These are phyloP conservation scores for Phlyctochytrium bullatum DNA, from an alignment of 192 early-diverging fungal species.

Conservation along the genomic window DNA sequence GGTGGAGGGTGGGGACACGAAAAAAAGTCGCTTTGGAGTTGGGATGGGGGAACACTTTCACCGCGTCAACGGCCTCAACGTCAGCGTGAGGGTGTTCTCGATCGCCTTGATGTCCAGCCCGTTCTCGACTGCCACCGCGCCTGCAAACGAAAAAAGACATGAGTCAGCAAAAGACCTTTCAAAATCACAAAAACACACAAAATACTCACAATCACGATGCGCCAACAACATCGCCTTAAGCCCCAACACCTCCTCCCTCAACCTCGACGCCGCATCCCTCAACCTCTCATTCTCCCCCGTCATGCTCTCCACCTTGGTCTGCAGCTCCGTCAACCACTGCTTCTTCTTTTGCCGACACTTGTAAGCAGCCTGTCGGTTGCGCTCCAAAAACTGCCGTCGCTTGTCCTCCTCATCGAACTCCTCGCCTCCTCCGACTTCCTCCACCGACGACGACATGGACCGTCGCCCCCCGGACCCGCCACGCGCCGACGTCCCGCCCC, in stretches of 20 bases:
- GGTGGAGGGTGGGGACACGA: too few species aligned
- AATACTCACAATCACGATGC: slow-evolving; percentile 66
- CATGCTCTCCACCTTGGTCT: slow-evolving; percentile 61
- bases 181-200: slow-evolving; percentile 9
- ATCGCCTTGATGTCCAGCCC: slow-evolving; percentile 2
- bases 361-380: slow-evolving; percentile 86
- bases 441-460: too few species aligned
- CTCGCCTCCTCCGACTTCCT: too few species aligned
- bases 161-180: neutral
- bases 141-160: neutral
- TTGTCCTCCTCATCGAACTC: slow-evolving; percentile 59
- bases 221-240: slow-evolving; percentile 73
- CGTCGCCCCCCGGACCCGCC: too few species aligned
- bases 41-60: too few species aligned
- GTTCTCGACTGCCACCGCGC: neutral
- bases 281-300: slow-evolving; percentile 66
- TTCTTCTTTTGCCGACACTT: slow-evolving; percentile 95
- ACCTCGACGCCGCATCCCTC: slow-evolving; percentile 50
- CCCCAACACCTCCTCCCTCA: slow-evolving; percentile 73
- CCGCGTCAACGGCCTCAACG: neutral
- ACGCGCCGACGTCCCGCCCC: too few species aligned
- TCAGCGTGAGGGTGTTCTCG: neutral
- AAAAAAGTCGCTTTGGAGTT: too few species aligned
- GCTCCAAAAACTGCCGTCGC: slow-evolving; percentile 77
- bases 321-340: slow-evolving; percentile 81